Percentiles rank a stretch among this genome's conserved stretches.
These are phyloP conservation scores for Sistotremastrum suecicum DNA, from an alignment of 768 basidiomycete genomes.

Conservation along the genomic window DNA sequence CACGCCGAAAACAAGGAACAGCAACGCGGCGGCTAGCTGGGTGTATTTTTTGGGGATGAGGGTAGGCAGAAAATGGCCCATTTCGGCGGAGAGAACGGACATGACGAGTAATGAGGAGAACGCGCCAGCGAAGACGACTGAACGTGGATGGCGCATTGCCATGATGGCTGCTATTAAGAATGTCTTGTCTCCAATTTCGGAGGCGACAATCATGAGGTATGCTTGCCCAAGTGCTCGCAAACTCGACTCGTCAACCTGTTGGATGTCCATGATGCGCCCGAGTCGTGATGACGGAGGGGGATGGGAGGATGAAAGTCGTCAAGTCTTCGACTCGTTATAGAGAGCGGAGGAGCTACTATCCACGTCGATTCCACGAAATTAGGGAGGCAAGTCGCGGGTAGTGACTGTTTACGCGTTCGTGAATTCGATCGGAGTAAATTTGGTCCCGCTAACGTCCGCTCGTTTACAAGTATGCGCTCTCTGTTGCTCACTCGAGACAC, in stretches of 20 bases:
- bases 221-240: constrained; percentile 57
- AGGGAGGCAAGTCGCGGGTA: too few relatives aligned
- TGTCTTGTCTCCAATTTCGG: constrained; percentile 95
- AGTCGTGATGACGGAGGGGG: too few relatives aligned
- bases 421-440: too few relatives aligned
- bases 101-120: constrained; percentile 81
- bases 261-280: too few relatives aligned
- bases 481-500: too few relatives aligned
- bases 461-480: too few relatives aligned
- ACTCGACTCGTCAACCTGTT: constrained; percentile 10
- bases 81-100: constrained; percentile 86
- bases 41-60: constrained; percentile 63
- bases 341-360: too few relatives aligned
- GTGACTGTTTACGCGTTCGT: too few relatives aligned
- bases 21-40: constrained; percentile 55
- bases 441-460: too few relatives aligned
- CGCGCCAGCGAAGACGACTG: constrained; percentile 78
- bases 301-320: too few relatives aligned
- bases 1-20: constrained; percentile 83
- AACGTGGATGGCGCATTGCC: constrained; percentile 83
- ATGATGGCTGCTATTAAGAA: constrained; percentile 79
- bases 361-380: too few relatives aligned
- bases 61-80: constrained; percentile 81
- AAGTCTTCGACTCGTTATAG: too few relatives aligned
- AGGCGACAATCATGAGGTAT: constrained; percentile 83